Conservation (phyloP, 257 asterid genomes). For the Nicotiana tabacum region DNA sequence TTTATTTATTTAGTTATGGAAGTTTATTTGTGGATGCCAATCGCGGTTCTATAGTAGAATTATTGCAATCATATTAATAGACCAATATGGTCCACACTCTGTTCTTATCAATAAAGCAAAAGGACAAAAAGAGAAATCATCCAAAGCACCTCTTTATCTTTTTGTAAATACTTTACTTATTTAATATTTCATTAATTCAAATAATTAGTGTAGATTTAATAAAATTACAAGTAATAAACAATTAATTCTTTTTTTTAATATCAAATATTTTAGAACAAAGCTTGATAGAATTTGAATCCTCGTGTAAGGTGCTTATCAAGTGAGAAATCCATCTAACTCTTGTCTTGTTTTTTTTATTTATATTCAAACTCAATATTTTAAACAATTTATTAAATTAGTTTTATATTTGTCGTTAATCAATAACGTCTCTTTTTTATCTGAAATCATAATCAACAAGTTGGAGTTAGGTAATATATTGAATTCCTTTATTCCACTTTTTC, state of each 20-base stretch:
- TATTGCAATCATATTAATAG: neutral
- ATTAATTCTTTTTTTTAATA: no score
- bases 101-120: neutral
- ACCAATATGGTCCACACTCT: neutral
- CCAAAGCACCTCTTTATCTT: neutral
- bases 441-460: neutral
- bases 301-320: no score
- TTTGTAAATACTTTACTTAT: no score
- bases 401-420: neutral
- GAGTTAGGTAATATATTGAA: neutral
- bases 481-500: constrained; percentile 13
- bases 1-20: neutral
- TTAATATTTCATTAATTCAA: no score
- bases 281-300: no score
- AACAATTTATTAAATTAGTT: neutral
- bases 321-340: no score
- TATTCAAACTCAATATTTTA: neutral
- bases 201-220: no score
- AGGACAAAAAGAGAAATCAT: neutral
- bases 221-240: no score
- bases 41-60: neutral
- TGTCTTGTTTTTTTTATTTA: neutral
- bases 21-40: neutral
- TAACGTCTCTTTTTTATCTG: neutral
- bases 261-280: no score